These are phyloP conservation scores for Xylariales sp. DNA, from an alignment of 2,329 filamentous ascomycete species.

Conservation along the genomic window DNA sequence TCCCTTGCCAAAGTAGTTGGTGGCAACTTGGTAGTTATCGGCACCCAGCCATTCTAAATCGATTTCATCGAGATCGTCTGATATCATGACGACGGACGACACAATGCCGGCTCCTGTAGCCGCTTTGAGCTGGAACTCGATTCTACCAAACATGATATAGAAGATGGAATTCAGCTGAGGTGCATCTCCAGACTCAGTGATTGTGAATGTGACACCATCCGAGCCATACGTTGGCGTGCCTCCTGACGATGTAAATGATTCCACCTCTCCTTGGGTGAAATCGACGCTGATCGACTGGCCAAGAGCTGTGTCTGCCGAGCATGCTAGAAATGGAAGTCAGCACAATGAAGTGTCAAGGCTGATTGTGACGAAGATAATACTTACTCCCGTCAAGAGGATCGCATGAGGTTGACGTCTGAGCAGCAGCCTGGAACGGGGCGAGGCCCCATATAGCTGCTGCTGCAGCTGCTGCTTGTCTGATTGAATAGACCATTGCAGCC, in stretches of 20 bases:
- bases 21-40: slow-evolving; percentile 74
- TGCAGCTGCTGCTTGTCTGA: slow-evolving; percentile 13
- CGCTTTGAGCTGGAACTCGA: slow-evolving; percentile 80
- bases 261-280: slow-evolving; percentile 72
- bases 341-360: too few relatives aligned
- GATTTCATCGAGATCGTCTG: slow-evolving; percentile 90
- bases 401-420: slow-evolving; percentile 25
- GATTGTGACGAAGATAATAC: too few relatives aligned
- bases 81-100: slow-evolving; percentile 86
- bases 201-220: slow-evolving; percentile 78
- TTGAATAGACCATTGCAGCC: slow-evolving; percentile 16
- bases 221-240: slow-evolving; percentile 69
- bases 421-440: slow-evolving; percentile 13
- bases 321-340: slow-evolving; percentile 39
- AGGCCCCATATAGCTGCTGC: slow-evolving; percentile 16
- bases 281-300: slow-evolving; percentile 80
- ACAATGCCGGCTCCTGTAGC: slow-evolving; percentile 90
- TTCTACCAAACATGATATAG: slow-evolving; percentile 98
- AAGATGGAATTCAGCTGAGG: slow-evolving; percentile 86
- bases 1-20: slow-evolving; percentile 96
- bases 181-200: slow-evolving; percentile 72
- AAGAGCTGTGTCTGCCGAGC: slow-evolving; percentile 73
- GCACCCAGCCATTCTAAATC: slow-evolving; percentile 95
- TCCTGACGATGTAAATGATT: slow-evolving; percentile 67
- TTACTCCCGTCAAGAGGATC: slow-evolving; percentile 24